A percentile compares a stretch with the other conserved stretches of the same genome.
These are phyloP conservation scores for Yamadazyma sp. DNA, from an alignment of 805 yeast genomes.

Conservation along the genomic window DNA sequence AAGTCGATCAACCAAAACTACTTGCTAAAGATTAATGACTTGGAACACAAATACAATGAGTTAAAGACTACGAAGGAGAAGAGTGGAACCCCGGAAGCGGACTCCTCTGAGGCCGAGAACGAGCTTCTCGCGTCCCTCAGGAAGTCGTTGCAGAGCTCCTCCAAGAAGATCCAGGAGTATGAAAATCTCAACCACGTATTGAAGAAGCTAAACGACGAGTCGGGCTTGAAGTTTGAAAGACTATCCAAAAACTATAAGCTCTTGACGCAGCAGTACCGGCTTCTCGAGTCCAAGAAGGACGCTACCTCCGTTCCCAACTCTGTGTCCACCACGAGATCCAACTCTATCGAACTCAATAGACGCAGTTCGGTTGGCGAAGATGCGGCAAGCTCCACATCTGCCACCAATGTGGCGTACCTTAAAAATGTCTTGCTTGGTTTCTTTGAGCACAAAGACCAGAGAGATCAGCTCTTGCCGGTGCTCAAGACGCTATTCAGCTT, in stretches of 20 bases:
- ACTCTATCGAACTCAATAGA: constrained; percentile 11
- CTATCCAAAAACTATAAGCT: constrained; percentile 68
- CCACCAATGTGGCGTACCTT: constrained; percentile 59
- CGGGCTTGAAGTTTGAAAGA: constrained; percentile 65
- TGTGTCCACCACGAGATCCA: constrained; percentile 9
- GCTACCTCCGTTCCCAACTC: constrained; percentile 5
- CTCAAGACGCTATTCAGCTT: constrained; percentile 71
- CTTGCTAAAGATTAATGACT: constrained; percentile 36
- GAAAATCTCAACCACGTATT: constrained; percentile 55
- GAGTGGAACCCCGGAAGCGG: constrained; percentile 2
- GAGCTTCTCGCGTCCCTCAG: constrained; percentile 46
- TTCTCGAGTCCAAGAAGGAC: constrained; percentile 33
- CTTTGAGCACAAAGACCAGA: constrained; percentile 88
- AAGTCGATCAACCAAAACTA: constrained; percentile 44
- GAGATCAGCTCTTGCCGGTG: constrained; percentile 83
- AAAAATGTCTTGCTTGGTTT: constrained; percentile 91
- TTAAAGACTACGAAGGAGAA: constrained; percentile 22
- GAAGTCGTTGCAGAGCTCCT: constrained; percentile 51
- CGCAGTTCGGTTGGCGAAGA: not conserved
- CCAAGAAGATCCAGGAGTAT: constrained; percentile 51
- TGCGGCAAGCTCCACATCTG: constrained; percentile 12
- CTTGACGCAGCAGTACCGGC: constrained; percentile 57
- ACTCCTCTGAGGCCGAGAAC: constrained; percentile 19
- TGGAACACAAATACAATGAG: constrained; percentile 31
- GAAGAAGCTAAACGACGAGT: constrained; percentile 63